Conservation (phyloP, 2,329 filamentous ascomycete genomes). For the Nannizziopsis barbatae region DNA sequence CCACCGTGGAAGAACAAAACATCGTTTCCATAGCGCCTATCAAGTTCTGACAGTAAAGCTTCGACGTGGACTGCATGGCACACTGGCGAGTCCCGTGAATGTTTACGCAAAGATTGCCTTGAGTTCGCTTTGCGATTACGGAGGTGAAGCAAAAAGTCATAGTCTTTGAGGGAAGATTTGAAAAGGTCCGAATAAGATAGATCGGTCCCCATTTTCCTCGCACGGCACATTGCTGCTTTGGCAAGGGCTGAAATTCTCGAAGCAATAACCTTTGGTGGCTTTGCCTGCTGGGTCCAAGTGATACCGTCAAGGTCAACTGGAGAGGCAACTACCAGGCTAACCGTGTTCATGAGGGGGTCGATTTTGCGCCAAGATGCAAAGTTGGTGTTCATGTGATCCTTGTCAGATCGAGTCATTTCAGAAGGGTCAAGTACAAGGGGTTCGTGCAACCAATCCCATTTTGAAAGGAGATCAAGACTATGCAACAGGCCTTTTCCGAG, state of each 20-base stretch:
- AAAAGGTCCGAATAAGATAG: conserved; percentile 56
- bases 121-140: conserved; percentile 41
- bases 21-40: conserved; percentile 53
- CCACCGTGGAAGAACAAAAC: conserved; percentile 71
- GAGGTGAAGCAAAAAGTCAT: conserved; percentile 77
- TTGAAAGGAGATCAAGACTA: conserved; percentile 64
- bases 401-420: conserved; percentile 51
- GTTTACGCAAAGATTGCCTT: conserved; percentile 53
- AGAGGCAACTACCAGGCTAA: conserved; percentile 70
- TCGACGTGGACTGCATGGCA: conserved; percentile 45
- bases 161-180: conserved; percentile 60
- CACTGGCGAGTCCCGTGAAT: conserved; percentile 51
- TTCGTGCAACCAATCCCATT: conserved; percentile 84
- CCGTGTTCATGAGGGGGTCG: conserved; percentile 76
- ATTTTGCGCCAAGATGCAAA: conserved; percentile 78
- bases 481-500: conserved; percentile 70
- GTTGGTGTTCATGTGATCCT: conserved; percentile 54
- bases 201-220: conserved; percentile 43
- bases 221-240: conserved; percentile 57
- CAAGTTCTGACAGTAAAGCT: conserved; percentile 57
- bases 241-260: conserved; percentile 72
- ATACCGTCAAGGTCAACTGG: conserved; percentile 66
- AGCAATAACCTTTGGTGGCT: conserved; percentile 71
- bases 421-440: conserved; percentile 69
- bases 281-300: conserved; percentile 60